A percentile compares a stretch with the other conserved stretches of the same genome.
Conservation (phyloP, 2,329 filamentous ascomycete species). For the Hypoxylon sp. region DNA sequence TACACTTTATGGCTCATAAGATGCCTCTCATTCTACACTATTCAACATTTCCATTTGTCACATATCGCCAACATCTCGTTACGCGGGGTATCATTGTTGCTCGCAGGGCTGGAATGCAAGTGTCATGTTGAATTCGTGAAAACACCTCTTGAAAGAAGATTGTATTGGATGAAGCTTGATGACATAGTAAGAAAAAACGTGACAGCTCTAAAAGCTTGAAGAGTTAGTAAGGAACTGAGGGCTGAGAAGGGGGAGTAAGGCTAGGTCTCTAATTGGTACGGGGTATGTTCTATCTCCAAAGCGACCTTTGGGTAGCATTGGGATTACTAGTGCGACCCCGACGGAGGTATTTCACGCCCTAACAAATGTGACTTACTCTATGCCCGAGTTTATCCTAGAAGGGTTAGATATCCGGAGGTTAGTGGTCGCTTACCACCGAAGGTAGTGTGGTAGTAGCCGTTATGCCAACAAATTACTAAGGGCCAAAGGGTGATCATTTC, state of each 20-base stretch:
- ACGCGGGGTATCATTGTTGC: constrained; percentile 13
- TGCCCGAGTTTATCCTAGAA: constrained; percentile 7
- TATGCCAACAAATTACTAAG: constrained; percentile 34
- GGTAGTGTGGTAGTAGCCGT: constrained; percentile 5
- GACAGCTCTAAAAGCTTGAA: constrained; percentile 6
- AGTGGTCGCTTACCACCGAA: constrained; percentile 23
- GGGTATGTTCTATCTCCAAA: constrained; percentile 40
- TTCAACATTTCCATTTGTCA: constrained; percentile 6
- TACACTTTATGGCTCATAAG: constrained; percentile 17
- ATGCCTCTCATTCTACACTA: constrained; percentile 5
- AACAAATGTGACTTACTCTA: constrained; percentile 25
- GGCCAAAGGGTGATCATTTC: constrained; percentile 22
- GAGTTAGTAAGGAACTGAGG: constrained; percentile 34
- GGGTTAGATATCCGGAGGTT: constrained; percentile 1
- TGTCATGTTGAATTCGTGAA: constrained; percentile 7
- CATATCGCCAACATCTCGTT: constrained; percentile 10
- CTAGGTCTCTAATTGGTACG: constrained; percentile 35
- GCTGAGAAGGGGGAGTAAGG: constrained; percentile 39
- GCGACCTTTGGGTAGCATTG: constrained; percentile 29
- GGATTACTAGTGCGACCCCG: constrained; percentile 38
- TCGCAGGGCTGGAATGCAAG: constrained; percentile 12
- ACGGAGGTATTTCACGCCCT: constrained; percentile 32
- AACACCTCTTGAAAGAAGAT: constrained; percentile 1
- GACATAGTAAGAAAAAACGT: constrained; percentile 38
- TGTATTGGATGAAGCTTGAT: constrained; percentile 29